Percentiles rank a stretch among this genome's conserved stretches.
phyloP scores from a whole-genome alignment of 805 yeast species.

The Scheffersomyces stipitis region DNA sequence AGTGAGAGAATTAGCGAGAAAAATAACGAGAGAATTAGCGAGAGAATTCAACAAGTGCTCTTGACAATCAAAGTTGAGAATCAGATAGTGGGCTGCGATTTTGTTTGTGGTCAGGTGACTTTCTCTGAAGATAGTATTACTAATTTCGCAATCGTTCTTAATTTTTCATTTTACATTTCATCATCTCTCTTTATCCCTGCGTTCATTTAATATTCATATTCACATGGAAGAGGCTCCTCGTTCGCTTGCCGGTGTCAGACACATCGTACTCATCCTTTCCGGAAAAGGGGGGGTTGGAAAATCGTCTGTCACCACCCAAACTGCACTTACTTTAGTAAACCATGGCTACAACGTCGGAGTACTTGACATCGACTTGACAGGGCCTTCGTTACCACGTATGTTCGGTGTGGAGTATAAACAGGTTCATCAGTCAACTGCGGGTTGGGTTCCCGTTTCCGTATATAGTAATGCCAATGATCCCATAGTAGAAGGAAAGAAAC shows the following conservation, averaged over 20 bases:
- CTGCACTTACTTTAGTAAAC: slow-evolving; percentile 75
- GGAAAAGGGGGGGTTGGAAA: slow-evolving; percentile 99
- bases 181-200: too few species aligned
- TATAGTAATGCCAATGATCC: slow-evolving; percentile 10
- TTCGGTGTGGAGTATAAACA: slow-evolving; percentile 82
- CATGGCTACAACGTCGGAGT: slow-evolving; percentile 88
- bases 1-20: too few species aligned
- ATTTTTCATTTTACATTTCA: too few species aligned
- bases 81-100: too few species aligned
- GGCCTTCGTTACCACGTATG: slow-evolving; percentile 96
- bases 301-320: slow-evolving; percentile 91
- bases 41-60: too few species aligned
- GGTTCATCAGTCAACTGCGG: slow-evolving; percentile 75
- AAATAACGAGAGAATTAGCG: too few species aligned
- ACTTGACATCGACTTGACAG: slow-evolving; percentile 91
- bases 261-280: slow-evolving; percentile 77
- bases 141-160: too few species aligned
- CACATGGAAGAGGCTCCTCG: slow-evolving; percentile 22
- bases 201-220: too few species aligned
- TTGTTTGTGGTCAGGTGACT: too few species aligned
- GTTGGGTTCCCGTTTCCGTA: slow-evolving; percentile 87
- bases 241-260: slow-evolving; percentile 56
- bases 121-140: too few species aligned
- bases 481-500: slow-evolving; percentile 8
- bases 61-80: too few species aligned